Conservation (phyloP, 208 protist species). For the Leishmania martiniquensis region DNA sequence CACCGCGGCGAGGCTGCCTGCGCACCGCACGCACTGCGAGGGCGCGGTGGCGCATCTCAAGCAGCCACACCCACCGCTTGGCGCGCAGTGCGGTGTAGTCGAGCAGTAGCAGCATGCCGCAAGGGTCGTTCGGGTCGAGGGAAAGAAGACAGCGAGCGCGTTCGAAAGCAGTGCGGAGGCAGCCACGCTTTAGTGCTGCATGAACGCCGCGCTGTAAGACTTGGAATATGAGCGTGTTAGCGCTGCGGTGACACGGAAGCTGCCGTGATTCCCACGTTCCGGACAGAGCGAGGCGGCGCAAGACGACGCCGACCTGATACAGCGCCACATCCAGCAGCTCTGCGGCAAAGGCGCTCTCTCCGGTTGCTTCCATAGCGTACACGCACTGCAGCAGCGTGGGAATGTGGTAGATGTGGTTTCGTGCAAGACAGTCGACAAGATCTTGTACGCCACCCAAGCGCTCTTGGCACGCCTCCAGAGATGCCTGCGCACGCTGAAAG, state of each 20-base stretch:
- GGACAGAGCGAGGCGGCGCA: constrained; percentile 60
- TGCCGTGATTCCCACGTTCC: constrained; percentile 60
- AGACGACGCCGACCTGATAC: constrained; percentile 71
- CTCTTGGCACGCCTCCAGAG: constrained; percentile 35
- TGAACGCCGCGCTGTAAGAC: constrained; percentile 66
- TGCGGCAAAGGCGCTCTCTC: constrained; percentile 43
- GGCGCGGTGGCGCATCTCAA: constrained; percentile 48
- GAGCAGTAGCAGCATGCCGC: constrained; percentile 62
- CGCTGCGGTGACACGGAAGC: constrained; percentile 33
- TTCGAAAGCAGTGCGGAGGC: constrained; percentile 76
- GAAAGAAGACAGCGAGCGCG: constrained; percentile 69
- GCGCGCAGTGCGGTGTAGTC: constrained; percentile 82
- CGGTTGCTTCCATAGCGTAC: constrained; percentile 69
- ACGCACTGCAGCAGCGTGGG: constrained; percentile 72
- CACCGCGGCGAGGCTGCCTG: background rate
- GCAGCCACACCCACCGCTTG: constrained; percentile 82
- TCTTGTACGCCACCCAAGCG: constrained; percentile 41
- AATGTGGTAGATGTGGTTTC: constrained; percentile 73
- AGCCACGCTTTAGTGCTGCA: constrained; percentile 71
- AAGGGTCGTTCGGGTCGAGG: constrained; percentile 71
- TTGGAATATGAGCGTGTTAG: constrained; percentile 62
- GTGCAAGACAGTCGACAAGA: constrained; percentile 57
- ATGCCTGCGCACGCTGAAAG: constrained; percentile 52
- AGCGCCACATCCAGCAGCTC: constrained; percentile 82
- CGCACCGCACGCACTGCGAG: background rate